Evolutionary conservation across 106 monocot genomes (phyloP).

Genomic region (Allium cepa): DNA sequence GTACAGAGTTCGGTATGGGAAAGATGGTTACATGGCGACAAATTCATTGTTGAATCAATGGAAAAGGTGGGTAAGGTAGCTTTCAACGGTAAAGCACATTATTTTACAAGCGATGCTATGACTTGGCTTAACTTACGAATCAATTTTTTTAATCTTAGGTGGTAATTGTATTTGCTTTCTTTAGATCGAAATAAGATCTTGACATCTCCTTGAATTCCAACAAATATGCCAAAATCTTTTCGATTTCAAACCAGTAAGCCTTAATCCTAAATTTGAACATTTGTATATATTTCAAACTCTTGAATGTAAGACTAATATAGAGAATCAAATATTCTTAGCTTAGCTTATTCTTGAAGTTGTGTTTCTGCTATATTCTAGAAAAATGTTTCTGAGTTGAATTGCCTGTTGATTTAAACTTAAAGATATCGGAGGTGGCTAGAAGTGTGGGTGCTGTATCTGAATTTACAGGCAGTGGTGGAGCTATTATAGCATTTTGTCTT

Average conservation of each 20-base stretch:
- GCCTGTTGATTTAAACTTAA: conserved; percentile 62
- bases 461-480: conserved; percentile 95
- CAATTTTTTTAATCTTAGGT: conserved; percentile 78
- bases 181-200: too few relatives aligned
- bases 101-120: conserved; percentile 40
- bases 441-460: conserved; percentile 76
- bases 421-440: conserved; percentile 77
- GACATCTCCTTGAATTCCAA: too few relatives aligned
- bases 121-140: conserved; percentile 61
- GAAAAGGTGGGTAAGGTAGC: conserved; percentile 70
- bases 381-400: conserved; percentile 93
- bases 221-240: too few relatives aligned
- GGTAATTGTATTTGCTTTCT: conserved; percentile 49
- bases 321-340: too few relatives aligned
- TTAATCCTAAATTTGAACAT: too few relatives aligned
- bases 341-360: too few relatives aligned
- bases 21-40: conserved; percentile 87
- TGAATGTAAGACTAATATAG: too few relatives aligned
- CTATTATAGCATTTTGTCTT: conserved; percentile 73
- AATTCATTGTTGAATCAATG: conserved; percentile 75
- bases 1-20: conserved; percentile 82
- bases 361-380: conserved; percentile 22
- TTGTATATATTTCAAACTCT: too few relatives aligned
- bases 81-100: conserved; percentile 42
- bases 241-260: too few relatives aligned